Evolutionary conservation across 2,329 filamentous ascomycete species (phyloP).

Genomic region (Colletotrichum sp.): DNA sequence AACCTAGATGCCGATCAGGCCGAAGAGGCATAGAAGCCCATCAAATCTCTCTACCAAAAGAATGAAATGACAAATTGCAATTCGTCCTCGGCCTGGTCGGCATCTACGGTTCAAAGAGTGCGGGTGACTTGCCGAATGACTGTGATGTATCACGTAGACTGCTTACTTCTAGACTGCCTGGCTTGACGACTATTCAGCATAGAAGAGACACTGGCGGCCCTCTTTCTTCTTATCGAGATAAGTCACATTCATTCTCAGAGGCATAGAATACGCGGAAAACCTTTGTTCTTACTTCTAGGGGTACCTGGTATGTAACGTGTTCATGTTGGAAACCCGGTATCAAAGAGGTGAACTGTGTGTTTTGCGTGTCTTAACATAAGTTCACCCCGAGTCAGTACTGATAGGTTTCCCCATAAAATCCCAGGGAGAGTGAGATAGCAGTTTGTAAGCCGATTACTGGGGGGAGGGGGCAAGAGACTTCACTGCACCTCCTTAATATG

Average conservation of each 20-base stretch:
- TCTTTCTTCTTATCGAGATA: not conserved
- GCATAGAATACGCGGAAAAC: not conserved
- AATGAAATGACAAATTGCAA: not conserved
- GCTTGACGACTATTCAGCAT: not conserved
- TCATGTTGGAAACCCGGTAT: not conserved
- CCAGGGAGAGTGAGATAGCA: rapidly evolving
- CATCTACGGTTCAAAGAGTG: not conserved
- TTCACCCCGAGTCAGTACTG: not conserved
- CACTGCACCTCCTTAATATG: not conserved
- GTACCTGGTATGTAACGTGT: not conserved
- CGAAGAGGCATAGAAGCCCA: rapidly evolving
- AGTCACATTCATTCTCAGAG: rapidly evolving
- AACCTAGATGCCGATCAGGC: not conserved
- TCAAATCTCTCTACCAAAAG: not conserved
- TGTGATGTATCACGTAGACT: rapidly evolving
- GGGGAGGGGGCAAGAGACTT: not conserved
- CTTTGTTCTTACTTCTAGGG: rapidly evolving
- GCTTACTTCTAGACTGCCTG: rapidly evolving
- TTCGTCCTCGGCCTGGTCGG: not conserved
- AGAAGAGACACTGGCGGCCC: not conserved
- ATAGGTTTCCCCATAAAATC: not conserved
- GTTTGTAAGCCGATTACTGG: not conserved
- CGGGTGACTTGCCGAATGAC: not conserved
- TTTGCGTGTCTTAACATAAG: not conserved
- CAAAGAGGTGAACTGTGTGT: not conserved